Evolutionary conservation across 768 basidiomycete species (phyloP), one percentile per base, ranked within the genome.

Genomic region (Gymnopilus junonius): DNA sequence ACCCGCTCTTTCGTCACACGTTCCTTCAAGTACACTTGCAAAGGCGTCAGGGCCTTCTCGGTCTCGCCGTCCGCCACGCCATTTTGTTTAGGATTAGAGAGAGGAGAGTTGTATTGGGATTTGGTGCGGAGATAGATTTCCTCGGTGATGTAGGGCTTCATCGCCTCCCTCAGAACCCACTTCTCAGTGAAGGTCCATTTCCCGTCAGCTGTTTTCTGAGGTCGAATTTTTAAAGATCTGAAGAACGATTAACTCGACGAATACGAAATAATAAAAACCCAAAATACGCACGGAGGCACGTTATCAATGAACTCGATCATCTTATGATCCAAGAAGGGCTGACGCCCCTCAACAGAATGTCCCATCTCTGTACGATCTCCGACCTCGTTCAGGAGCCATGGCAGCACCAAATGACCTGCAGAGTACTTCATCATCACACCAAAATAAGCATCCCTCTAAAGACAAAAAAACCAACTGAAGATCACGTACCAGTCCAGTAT

Each of bases 321-420:
- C 29, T 45, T 32, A 5, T 45, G 42, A 35, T 58, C 57, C 20
- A 58, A 34, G 57, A 46, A 58, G 12, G 57, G 45, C 31, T 58
- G 57, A 12, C 57, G 57, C 21, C 57, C 57, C 15, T 58, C 57
- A 32, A 58, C 43, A n/a, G 57, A 58, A 25, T 35, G 17, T 7
- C 57, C 42, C 57, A 58, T 58, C 31, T 58, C 57, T 17, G 57
- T 45, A 12, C 57, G 57, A 37, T 58, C 57, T 3, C 57, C 57
- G 6, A 34, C n/a, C 23, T 48, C 42, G 12, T 58, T 58, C 10
- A 58, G 32, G 3, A 58, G 42, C 34, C 42, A 25, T 11, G 43
- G 31, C 21, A 58, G 42, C 21, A 58, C 43, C 8, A 48, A 27
- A 31, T 48, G 35, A 1, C 42, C 57, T 3, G 57, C 21, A 7